Evolutionary conservation across 805 yeast genomes (phyloP), one percentile per base, ranked within the genome.

Genomic region (Yarrowia sp.): DNA sequence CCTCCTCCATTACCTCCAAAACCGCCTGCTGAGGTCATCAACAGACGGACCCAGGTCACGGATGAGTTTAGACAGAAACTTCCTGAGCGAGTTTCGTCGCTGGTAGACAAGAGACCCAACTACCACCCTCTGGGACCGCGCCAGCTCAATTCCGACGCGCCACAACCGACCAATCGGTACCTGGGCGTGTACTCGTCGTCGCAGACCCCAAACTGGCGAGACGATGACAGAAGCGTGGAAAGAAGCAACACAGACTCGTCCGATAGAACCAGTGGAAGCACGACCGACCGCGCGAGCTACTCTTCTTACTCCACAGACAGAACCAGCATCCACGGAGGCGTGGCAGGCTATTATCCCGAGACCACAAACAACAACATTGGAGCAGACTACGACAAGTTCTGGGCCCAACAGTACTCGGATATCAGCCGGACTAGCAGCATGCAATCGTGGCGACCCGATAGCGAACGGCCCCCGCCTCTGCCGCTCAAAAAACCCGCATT

Each of bases 1-100:
- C 63, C 69, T 14, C 73, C 73, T 12, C 72, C 72, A 10, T 55
- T 71, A 47, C 73, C 73, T 36, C 73, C 73, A 20, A 71, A 71
- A 43, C 73, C 73, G 12, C 72, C 72, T 3, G 64, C 68, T 9
- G 71, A 68, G 33, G 58, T 60, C 19, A 53, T 68, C 42, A 34
- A 24, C 15, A 38, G 65, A n/a, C 47, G 58, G 13, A 68, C 73
- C n/a, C 50, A 68, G 40, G 72, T 69, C 15, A 63, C 65, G 34
- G 56, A 61, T 6, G 71, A 70, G 68, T 70, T 70, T 60, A 63
- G 66, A 20, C 33, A 34, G 12, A 14, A 19, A 17, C 61, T 58
- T 2, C 64, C 64, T 1, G 64, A 58, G 19, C 50, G 64, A 7
- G 64, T 58, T 8, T 58, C 64, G 30, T 58, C 64, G 9, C 40